Base-by-base conservation (phyloP, 2,329 filamentous ascomycete genomes). In the Trichoderma koningiopsis region DNA sequence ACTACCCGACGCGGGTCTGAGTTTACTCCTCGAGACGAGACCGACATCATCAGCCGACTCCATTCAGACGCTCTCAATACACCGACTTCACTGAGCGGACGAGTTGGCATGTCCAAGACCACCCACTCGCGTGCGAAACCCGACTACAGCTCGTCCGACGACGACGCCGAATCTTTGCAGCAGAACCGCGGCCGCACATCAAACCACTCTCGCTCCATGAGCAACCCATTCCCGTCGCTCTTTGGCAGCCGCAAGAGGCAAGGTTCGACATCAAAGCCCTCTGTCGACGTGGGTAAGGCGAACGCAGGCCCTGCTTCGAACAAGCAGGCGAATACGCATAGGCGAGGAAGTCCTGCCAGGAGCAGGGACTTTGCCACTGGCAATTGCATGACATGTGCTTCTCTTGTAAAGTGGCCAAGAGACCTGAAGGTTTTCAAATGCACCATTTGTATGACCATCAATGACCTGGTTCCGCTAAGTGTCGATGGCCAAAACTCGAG, bases 351-450 rank as follows among this genome's bases (percentile, higher is more conserved):
- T 11, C 74, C 72, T 7, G 61, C 72, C 13, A 79, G 77, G 37
- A 82, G 78, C 72, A 88, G 85, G 73, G 88, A 92, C 73, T 87
- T 91, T 75, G 83, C 85, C 33, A 90, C 88, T 37, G 91, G 92
- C 27, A 89, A 88, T 74, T 97, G 94, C 78, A 94, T 95, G 87
- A 94, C 93, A 40, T 97, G 94, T 79, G 92, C 91, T 74, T 91
- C 91, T 67, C 87, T 89, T 68, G 90, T 96, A 72, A 87, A 91
- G 68, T 97, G 93, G 90, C 93, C 93, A 2, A 87, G 86, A 71
- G 87, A 90, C 65, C 81, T 94, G 71, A 87, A 87, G 43, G 87
- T 91, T 47, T 97, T 96, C 79, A 87, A 93, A 74, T 97, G 94
- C 79, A 91, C 92, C 53, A 91, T 92, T 67, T 97, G 94, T 78